Evolutionary conservation across 2,329 filamentous ascomycete genomes (phyloP), one percentile per base, ranked within the genome.

Genomic region (Sarocladiaceae sp.): DNA sequence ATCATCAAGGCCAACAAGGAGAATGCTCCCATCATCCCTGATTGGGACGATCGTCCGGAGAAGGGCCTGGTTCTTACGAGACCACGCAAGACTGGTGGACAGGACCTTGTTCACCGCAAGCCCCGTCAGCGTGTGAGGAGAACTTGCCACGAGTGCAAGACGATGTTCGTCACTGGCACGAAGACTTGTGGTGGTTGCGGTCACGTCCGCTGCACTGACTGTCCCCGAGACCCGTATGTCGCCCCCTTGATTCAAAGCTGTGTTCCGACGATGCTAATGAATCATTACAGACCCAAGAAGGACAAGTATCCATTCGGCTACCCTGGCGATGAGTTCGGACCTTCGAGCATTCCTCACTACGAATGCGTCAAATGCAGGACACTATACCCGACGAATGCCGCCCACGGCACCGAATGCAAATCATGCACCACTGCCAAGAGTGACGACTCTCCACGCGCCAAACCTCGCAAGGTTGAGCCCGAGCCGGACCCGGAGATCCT

Each of bases 161-260:
- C 74, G 2, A 63, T 85, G 1, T 94, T 91, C 63, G 66, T 70
- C 2, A 62, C 74, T 5, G 74, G 77, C 28, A 73, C 69, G 54
- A 89, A 85, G 71, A 80, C 64, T 1, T 96, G 91, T 65, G 68
- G 74, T 7, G 75, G 74, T 35, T 96, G 91, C 67, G 71, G 76
- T 25, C 91, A 96, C 66, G 66, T 77, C 50, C 84, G 89, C 51
- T 96, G 90, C 73, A 88, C 83, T 35, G 86, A 86, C 63, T 95
- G 90, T 66, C 89, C 88, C 25, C 78, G 90, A 60, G 84, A 90
- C 62, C 90, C 90, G 78, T 90, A 80, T 66, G 87, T 83, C 51
- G 33, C 36, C 23, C 39, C 22, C n/a, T 4, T 20, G 15, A 26
- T 33, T 11, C 11, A 54, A 52, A 15, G 57, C 49, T 49, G 20